Base-by-base conservation (phyloP, 495 filamentous ascomycete species). In the Rostrohypoxylon terebratum region DNA sequence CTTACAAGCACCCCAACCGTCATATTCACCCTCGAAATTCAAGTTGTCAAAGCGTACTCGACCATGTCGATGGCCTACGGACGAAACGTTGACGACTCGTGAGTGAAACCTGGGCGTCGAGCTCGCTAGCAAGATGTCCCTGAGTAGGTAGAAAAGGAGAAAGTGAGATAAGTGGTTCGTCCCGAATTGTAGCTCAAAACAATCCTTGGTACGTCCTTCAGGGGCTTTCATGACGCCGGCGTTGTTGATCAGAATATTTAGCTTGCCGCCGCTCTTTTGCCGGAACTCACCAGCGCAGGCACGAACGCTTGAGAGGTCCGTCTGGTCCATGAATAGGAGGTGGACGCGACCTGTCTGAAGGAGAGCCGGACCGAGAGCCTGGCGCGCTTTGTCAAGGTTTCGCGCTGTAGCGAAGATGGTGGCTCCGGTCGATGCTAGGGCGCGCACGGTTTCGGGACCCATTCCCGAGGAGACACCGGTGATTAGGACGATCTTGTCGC, bases 91-190 rank as follows among this genome's bases (percentile, higher is more conserved):
- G 6, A 84, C 77, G 20, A 83, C 77, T 38, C 83, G 75, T 18
- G 72, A 75, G 13, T 74, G 67, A 64, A 76, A 68, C 2, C 60
- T 48, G 16, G 74, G 68, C 8, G 76, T 74, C 14, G 80, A 76
- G 23, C 75, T 77, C 13, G 78, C 68, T 14, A 87, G 77, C 8
- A 87, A 75, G 33, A 80, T 57, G 18, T 77, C 71, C 68, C 82
- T 80, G 33, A 88, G 81, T 4, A 84, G 81, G n/a, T 82, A 64
- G 75, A 87, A 85, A n/a, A 88, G 75, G 21, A 87, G 81, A 75
- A 87, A 87, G 66, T 89, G 86, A 6, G 68, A 78, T 0, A 87
- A 76, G 69, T 88, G 82, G 75, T 88, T 87, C 0, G 82, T 85
- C 13, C 78, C 82, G 59, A 89, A 82, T 57, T 87, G 83, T 0